Evolutionary conservation across 352 stramenopile genomes (phyloP).

Genomic region (Globisporangium megalacanthum): DNA sequence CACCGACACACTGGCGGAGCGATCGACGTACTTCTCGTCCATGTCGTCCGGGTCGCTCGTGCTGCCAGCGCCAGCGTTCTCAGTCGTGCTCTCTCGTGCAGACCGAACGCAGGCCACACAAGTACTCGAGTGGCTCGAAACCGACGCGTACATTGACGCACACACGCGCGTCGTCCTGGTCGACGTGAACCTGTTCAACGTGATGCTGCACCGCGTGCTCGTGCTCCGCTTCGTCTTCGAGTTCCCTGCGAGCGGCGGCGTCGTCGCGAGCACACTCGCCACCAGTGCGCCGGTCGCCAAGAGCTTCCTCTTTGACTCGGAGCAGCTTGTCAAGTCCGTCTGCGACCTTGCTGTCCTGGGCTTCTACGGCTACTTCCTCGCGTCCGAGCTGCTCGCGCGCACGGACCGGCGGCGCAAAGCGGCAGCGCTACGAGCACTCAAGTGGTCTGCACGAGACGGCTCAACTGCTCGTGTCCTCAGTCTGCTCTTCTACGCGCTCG

Average conservation of each 20-base stretch:
- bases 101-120: conserved; percentile 11
- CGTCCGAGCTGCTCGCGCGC: conserved; percentile 32
- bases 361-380: conserved; percentile 45
- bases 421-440: conserved; percentile 12
- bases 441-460: conserved; percentile 25
- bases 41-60: conserved; percentile 20
- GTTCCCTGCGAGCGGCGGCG: conserved; percentile 34
- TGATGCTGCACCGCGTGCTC: conserved; percentile 35
- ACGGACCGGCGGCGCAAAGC: conserved; percentile 19
- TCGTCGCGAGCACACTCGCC: conserved; percentile 18
- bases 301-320: conserved; percentile 30
- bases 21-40: conserved; percentile 31
- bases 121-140: conserved; percentile 22
- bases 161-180: conserved; percentile 38
- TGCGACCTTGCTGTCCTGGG: conserved; percentile 25
- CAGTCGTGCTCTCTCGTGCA: conserved; percentile 25
- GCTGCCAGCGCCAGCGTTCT: conserved; percentile 39
- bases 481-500: conserved; percentile 28
- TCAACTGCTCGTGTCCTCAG: conserved; percentile 23
- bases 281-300: conserved; percentile 30
- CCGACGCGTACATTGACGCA: conserved; percentile 28
- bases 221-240: conserved; percentile 43
- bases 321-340: conserved; percentile 21
- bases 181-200: conserved; percentile 44
- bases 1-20: conserved; percentile 25